Evolutionary conservation across 106 monocot species (phyloP).

Genomic region (Xerophyta viscosa): DNA sequence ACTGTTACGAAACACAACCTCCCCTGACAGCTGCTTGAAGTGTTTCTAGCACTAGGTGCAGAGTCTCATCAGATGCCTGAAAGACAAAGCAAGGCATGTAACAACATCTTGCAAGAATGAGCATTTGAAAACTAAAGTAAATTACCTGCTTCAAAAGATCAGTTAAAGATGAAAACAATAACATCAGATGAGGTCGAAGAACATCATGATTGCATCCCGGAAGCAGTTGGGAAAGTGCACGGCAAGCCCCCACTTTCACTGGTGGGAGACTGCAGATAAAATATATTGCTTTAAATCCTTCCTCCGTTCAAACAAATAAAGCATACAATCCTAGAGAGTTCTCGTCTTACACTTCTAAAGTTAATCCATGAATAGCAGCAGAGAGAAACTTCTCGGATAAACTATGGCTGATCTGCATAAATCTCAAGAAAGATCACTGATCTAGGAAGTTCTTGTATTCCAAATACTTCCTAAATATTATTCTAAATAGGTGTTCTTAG

Average conservation of each 20-base stretch:
- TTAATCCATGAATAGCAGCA: slow-evolving; percentile 60
- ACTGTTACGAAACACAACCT: slow-evolving; percentile 22
- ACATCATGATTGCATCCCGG: slow-evolving; percentile 42
- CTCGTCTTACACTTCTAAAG: slow-evolving; percentile 67
- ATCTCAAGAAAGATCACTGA: slow-evolving; percentile 7
- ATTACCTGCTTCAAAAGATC: slow-evolving; percentile 77
- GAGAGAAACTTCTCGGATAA: slow-evolving; percentile 51
- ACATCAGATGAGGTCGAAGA: slow-evolving; percentile 42
- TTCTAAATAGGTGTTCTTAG: no score
- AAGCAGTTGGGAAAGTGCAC: slow-evolving; percentile 53
- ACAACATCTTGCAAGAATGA: neutral
- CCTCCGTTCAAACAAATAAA: no score
- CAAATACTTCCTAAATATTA: no score
- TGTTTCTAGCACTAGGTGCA: slow-evolving; percentile 98
- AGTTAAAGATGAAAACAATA: slow-evolving; percentile 67
- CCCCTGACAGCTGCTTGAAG: slow-evolving; percentile 80
- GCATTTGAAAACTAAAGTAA: neutral
- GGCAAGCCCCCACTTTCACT: slow-evolving; percentile 94
- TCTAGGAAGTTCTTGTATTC: neutral
- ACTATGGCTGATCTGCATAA: slow-evolving; percentile 48
- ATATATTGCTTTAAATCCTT: neutral
- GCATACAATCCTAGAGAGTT: neutral
- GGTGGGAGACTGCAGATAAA: slow-evolving; percentile 51
- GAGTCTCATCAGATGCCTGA: slow-evolving; percentile 92
- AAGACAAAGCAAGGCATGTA: neutral